Evolutionary conservation across 2,329 filamentous ascomycete species (phyloP).

Genomic region (Pseudogymnoascus sp.): DNA sequence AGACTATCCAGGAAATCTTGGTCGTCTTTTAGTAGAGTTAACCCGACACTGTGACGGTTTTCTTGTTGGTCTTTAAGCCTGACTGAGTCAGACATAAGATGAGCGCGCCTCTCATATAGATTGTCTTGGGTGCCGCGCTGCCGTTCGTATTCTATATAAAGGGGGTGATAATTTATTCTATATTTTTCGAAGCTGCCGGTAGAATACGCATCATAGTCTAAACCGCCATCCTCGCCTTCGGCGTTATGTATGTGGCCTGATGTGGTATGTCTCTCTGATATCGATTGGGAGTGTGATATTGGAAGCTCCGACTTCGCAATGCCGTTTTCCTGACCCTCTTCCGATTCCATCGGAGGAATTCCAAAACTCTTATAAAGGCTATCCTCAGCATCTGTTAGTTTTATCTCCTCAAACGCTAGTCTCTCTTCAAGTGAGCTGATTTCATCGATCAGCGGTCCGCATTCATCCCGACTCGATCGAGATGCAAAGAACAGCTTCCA

Average conservation of each 20-base stretch:
- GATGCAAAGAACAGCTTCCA: neutral
- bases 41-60: neutral
- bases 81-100: too few relatives aligned
- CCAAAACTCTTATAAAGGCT: neutral
- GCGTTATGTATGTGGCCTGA: neutral
- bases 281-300: neutral
- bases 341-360: neutral
- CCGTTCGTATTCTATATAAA: constrained; percentile 11
- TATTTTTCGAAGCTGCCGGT: constrained; percentile 5
- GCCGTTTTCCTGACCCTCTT: constrained; percentile 5
- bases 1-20: constrained; percentile 18
- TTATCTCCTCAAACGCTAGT: constrained; percentile 14
- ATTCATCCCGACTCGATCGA: constrained; percentile 14
- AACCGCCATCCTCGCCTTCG: neutral
- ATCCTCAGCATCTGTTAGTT: constrained; percentile 2
- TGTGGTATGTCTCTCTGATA: neutral
- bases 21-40: constrained; percentile 14
- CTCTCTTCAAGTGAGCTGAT: constrained; percentile 18
- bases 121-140: constrained; percentile 17
- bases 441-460: constrained; percentile 20
- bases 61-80: constrained; percentile 15
- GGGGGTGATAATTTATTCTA: constrained; percentile 16
- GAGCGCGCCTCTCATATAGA: constrained; percentile 16
- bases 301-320: neutral
- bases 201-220: neutral